Base-by-base conservation (phyloP, 805 yeast species). In the Ogataea thermomethanolica region DNA sequence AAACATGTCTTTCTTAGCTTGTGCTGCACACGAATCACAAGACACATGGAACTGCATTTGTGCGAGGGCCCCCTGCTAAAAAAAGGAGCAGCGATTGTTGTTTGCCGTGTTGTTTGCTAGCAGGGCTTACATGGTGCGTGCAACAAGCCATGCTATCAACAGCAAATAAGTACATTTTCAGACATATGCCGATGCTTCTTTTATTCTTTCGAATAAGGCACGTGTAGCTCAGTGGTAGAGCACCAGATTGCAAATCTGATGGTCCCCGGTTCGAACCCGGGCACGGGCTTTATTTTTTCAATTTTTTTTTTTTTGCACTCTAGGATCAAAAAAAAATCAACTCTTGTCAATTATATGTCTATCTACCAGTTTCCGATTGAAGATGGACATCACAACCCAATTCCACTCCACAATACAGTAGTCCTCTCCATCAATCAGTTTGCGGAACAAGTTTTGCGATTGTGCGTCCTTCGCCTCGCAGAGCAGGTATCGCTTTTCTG, bases 211-310 rank as follows among this genome's bases (percentile, higher is more conserved):
- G 40, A 43, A 44, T 31, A 31, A 14, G 10, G 54, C 54, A 50
- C 54, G 48, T 73, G 43, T 85, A 89, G 95, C 93, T 89, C 90
- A 85, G 93, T 81, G 93, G 95, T 84, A 85, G 91, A 90, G 95
- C 93, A 84, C 89, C 87, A 82, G 95, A 86, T 86, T 86, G 95
- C 95, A 86, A 85, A 84, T 86, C 95, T 84, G 85, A 81, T 84
- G 95, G 95, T 86, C 93, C 89, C 82, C 79, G 82, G 95, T 86
- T 86, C 95, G 81, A 86, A 64, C 80, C 95, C 82, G 95, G 82
- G 87, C 75, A 81, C 82, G 78, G 81, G 88, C 93, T 83, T 47
- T 41, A 45, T 45, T 39, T 39, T 34, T 25, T 8, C 8, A 3
- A 11, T 17, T 13, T 15, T 13, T 9, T 27, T 15, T 33, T 25